These are phyloP conservation scores for Dothideomycetidae sp. DNA, from an alignment of 2,329 filamentous ascomycete genomes.

Conservation along the genomic window DNA sequence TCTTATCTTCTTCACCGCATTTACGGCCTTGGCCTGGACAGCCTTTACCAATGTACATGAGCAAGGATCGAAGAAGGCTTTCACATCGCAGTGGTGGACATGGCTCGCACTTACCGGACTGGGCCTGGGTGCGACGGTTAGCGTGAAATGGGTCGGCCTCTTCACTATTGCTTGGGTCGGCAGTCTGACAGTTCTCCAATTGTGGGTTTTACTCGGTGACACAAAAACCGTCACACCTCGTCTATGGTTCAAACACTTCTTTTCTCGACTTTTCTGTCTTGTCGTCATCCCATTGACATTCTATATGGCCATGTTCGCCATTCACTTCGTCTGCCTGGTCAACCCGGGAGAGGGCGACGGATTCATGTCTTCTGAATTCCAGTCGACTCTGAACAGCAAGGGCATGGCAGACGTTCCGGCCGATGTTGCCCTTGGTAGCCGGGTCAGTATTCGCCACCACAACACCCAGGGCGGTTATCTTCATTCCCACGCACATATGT, in stretches of 20 bases:
- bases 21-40: slow-evolving; percentile 78
- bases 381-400: slow-evolving; percentile 92
- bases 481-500: slow-evolving; percentile 95
- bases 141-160: slow-evolving; percentile 97
- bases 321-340: slow-evolving; percentile 83
- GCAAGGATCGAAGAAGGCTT: slow-evolving; percentile 75
- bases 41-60: slow-evolving; percentile 97
- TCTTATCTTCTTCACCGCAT: slow-evolving; percentile 79
- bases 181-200: slow-evolving; percentile 72
- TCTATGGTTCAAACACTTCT: slow-evolving; percentile 84
- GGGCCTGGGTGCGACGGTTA: slow-evolving; percentile 75
- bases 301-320: slow-evolving; percentile 93
- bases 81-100: slow-evolving; percentile 91
- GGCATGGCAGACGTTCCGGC: slow-evolving; percentile 89
- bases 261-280: slow-evolving; percentile 79
- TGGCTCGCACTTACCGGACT: slow-evolving; percentile 82
- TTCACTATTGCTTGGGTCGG: slow-evolving; percentile 99
- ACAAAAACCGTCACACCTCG: slow-evolving; percentile 77
- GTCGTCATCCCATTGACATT: slow-evolving; percentile 79
- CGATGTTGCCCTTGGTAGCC: slow-evolving; percentile 79
- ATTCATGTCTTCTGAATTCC: slow-evolving; percentile 99
- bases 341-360: slow-evolving; percentile 97
- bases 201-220: slow-evolving; percentile 91
- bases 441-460: slow-evolving; percentile 74
- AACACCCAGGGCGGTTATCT: slow-evolving; percentile 97